Evolutionary conservation across 257 asterid species (phyloP).

Genomic region (Lycium ferocissimum): DNA sequence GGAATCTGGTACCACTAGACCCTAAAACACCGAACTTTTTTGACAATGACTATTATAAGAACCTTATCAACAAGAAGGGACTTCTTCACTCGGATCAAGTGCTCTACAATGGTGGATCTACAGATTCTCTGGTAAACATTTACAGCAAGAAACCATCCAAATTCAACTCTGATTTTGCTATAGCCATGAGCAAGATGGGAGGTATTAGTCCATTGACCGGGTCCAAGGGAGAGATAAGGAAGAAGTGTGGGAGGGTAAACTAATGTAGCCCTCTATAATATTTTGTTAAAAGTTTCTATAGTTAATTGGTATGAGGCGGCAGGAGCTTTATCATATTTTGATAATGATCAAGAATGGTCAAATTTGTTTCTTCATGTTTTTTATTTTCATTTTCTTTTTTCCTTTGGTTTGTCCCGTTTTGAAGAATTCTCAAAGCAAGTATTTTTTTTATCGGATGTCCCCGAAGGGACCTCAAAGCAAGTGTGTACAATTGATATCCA

Average conservation of each 20-base stretch:
- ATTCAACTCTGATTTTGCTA: conserved; percentile 44
- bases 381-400: too few relatives aligned
- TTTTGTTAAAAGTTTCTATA: too few relatives aligned
- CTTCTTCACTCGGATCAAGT: conserved; percentile 55
- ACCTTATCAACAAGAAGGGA: conserved; percentile 42
- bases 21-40: conserved; percentile 34
- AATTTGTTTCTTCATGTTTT: too few relatives aligned
- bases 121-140: conserved; percentile 36
- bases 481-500: too few relatives aligned
- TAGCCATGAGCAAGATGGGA: conserved; percentile 61
- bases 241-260: conserved; percentile 39
- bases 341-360: too few relatives aligned
- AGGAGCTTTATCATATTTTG: too few relatives aligned
- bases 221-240: conserved; percentile 30
- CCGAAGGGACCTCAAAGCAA: too few relatives aligned
- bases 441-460: too few relatives aligned
- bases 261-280: neutral
- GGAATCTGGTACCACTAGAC: conserved; percentile 53
- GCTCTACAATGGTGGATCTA: conserved; percentile 43
- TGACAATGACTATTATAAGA: conserved; percentile 46
- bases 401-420: too few relatives aligned
- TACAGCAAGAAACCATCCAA: conserved; percentile 43
- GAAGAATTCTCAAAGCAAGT: too few relatives aligned
- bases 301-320: too few relatives aligned
- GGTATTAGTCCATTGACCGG: conserved; percentile 54